phyloP scores from a whole-genome alignment of 164 flowering plant species.

The Umbellularia californica region DNA sequence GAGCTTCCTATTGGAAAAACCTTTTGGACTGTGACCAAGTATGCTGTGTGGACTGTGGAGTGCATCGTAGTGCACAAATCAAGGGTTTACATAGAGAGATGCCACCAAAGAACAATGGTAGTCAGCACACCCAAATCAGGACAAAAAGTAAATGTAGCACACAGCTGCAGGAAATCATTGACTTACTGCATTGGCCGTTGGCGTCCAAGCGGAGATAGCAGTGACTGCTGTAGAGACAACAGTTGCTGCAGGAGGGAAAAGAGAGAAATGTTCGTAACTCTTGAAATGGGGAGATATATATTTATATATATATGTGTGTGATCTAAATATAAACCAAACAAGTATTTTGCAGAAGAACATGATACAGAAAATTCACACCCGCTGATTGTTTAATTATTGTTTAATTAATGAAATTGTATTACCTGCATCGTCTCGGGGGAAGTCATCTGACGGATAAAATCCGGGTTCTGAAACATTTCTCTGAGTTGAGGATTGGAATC shows the following conservation, averaged over 20 bases:
- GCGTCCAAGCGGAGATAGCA: slow-evolving; percentile 35
- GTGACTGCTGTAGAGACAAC: slow-evolving; percentile 48
- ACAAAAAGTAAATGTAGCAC: neutral
- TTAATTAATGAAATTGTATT: neutral
- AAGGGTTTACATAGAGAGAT: neutral
- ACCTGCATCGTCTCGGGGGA: slow-evolving; percentile 70
- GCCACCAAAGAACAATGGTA: neutral
- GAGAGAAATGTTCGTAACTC: neutral
- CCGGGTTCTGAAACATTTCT: slow-evolving; percentile 76
- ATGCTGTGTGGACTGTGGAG: neutral
- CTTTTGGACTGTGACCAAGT: neutral
- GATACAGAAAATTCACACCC: neutral
- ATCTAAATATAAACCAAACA: no score
- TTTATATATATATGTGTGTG: no score
- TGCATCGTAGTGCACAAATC: neutral
- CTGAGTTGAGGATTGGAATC: slow-evolving; percentile 51
- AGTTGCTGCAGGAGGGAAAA: slow-evolving; percentile 42
- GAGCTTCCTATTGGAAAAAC: neutral
- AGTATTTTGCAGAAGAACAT: no score
- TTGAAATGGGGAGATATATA: neutral
- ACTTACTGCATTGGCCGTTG: slow-evolving; percentile 47
- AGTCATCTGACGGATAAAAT: slow-evolving; percentile 57
- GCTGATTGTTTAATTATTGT: neutral
- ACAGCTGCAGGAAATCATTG: neutral
- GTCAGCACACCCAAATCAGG: neutral